These are phyloP conservation scores for Kurtzmaniella natalensis DNA, from an alignment of 1,139 yeast genomes.

Conservation along the genomic window DNA sequence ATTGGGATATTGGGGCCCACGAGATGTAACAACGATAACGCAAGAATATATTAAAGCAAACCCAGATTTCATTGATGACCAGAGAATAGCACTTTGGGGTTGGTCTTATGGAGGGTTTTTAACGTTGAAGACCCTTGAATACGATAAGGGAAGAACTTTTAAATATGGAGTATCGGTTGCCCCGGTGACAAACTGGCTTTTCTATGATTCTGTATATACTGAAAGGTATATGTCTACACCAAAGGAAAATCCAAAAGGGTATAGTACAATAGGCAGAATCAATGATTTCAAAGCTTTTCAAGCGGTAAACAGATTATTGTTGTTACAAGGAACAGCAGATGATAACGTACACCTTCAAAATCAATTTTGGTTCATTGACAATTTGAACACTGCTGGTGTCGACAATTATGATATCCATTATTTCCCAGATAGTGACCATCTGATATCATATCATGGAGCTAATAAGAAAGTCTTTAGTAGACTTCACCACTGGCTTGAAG, in stretches of 20 bases:
- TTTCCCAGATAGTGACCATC: constrained; percentile 92
- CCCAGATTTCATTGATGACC: constrained; percentile 53
- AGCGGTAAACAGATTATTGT: constrained; percentile 53
- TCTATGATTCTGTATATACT: constrained; percentile 76
- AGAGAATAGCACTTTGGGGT: constrained; percentile 82
- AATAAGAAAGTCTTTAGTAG: constrained; percentile 71
- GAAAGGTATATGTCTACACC: constrained; percentile 87
- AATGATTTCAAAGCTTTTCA: constrained; percentile 47
- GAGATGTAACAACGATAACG: constrained; percentile 70
- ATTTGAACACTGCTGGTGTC: constrained; percentile 54
- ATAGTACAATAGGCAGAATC: constrained; percentile 42
- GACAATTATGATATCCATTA: constrained; percentile 87
- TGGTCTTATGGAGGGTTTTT: constrained; percentile 84
- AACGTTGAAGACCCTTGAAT: constrained; percentile 69
- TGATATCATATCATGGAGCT: constrained; percentile 77
- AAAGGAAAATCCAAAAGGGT: constrained; percentile 40
- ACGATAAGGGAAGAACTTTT: constrained; percentile 57
- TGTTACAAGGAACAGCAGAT: constrained; percentile 96
- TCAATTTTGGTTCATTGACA: constrained; percentile 70
- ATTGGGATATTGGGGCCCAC: constrained; percentile 85
- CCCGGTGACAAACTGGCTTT: constrained; percentile 75
- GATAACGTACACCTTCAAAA: constrained; percentile 95
- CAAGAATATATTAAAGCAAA: constrained; percentile 53
- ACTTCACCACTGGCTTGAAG: constrained; percentile 60
- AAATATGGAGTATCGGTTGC: constrained; percentile 75